phyloP scores from a whole-genome alignment of 495 filamentous ascomycete species.

The Pseudevernia furfuracea region DNA sequence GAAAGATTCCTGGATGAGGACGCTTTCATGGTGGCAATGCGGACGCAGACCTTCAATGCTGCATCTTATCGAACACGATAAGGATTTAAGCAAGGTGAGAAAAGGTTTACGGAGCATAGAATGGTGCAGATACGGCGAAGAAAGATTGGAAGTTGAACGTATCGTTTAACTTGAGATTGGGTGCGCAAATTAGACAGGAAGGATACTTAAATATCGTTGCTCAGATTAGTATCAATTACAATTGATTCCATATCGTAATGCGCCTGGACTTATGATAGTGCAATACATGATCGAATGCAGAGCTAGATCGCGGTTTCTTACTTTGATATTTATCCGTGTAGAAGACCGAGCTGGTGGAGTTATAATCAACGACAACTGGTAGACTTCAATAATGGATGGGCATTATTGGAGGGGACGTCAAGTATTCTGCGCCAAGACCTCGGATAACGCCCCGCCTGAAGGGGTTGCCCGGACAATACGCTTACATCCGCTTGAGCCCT shows the following conservation, averaged over 20 bases:
- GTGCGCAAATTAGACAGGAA: background rate
- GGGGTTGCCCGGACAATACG: no score
- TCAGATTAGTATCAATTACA: background rate
- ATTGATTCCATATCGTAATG: no score
- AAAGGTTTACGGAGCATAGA: background rate
- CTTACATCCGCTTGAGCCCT: no score
- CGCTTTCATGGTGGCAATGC: conserved; percentile 19
- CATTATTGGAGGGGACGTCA: no score
- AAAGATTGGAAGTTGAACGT: background rate
- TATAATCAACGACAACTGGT: background rate
- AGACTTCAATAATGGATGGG: no score
- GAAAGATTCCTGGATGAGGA: conserved; percentile 14
- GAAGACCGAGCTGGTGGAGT: background rate
- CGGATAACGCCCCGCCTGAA: no score
- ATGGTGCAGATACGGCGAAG: background rate
- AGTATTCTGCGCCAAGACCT: no score
- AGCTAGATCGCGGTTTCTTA: background rate
- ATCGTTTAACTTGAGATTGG: background rate
- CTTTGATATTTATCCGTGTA: background rate
- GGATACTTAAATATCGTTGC: no score
- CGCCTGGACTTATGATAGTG: no score
- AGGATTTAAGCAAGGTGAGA: background rate
- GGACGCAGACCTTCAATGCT: background rate
- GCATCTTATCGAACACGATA: conserved; percentile 1
- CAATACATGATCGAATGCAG: background rate